Conservation (phyloP, 129 eudicot genomes). For the Lactuca sativa region DNA sequence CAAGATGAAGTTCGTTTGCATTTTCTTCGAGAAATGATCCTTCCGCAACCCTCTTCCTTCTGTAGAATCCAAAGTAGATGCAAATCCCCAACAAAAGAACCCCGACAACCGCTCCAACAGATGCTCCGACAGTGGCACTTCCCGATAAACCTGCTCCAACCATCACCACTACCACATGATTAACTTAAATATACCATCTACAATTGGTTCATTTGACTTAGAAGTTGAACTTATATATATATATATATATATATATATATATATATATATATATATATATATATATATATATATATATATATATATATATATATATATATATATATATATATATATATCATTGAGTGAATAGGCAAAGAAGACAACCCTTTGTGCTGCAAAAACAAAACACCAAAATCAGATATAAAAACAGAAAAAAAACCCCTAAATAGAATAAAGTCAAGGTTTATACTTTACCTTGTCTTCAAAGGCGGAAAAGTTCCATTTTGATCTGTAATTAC, state of each 20-base stretch:
- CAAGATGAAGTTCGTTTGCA: slow-evolving; percentile 34
- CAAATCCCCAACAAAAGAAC: slow-evolving; percentile 42
- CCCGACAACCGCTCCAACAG: slow-evolving; percentile 55
- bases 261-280: no score
- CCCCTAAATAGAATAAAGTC: neutral
- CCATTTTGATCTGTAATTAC: slow-evolving; percentile 74
- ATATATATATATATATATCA: neutral
- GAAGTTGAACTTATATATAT: neutral
- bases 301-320: neutral
- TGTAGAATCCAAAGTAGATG: slow-evolving; percentile 45
- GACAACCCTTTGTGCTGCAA: slow-evolving; percentile 72
- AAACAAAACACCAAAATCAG: slow-evolving; percentile 32
- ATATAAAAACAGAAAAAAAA: neutral
- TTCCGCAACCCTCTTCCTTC: slow-evolving; percentile 42
- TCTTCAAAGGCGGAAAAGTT: slow-evolving; percentile 59
- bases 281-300: neutral
- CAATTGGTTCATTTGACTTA: slow-evolving; percentile 16
- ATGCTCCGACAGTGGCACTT: slow-evolving; percentile 65
- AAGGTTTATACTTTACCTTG: slow-evolving; percentile 43
- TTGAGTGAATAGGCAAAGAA: slow-evolving; percentile 23
- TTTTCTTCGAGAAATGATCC: slow-evolving; percentile 37
- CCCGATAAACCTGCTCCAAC: slow-evolving; percentile 52
- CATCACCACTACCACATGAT: slow-evolving; percentile 23
- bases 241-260: neutral
- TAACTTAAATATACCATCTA: slow-evolving; percentile 26